These are phyloP conservation scores for Ustilago nuda DNA, from an alignment of 1,284 basidiomycete genomes.

Conservation along the genomic window DNA sequence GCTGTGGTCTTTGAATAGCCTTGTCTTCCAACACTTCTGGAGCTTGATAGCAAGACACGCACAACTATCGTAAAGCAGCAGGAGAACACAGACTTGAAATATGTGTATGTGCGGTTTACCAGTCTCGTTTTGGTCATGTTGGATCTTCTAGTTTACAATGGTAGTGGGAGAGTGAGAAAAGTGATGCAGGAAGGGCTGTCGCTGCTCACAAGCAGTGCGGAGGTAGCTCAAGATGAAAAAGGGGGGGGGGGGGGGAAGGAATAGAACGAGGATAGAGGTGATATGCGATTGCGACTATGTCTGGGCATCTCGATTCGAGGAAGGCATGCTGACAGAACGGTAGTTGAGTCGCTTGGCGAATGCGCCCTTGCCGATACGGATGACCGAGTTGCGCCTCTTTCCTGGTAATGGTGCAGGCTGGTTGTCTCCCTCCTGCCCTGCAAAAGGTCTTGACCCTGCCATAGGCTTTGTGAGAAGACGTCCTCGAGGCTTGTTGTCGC, in stretches of 20 bases:
- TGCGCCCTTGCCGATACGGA: slow-evolving; percentile 63
- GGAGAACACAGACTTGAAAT: neutral
- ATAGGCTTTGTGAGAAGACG: slow-evolving; percentile 54
- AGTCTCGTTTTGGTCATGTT: slow-evolving; percentile 3
- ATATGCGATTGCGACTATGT: neutral
- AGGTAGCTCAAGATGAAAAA: neutral
- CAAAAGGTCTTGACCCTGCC: slow-evolving; percentile 40
- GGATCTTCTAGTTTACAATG: slow-evolving; percentile 35
- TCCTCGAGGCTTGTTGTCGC: slow-evolving; percentile 48
- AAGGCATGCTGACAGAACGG: slow-evolving; percentile 36
- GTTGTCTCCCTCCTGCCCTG: slow-evolving; percentile 38
- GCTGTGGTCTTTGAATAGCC: neutral
- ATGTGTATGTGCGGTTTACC: slow-evolving; percentile 4
- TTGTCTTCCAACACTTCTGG: neutral
- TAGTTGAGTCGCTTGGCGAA: slow-evolving; percentile 62
- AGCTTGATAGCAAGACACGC: no score
- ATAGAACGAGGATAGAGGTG: neutral
- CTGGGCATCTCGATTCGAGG: slow-evolving; percentile 1
- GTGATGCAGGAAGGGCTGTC: neutral
- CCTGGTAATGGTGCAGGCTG: slow-evolving; percentile 44
- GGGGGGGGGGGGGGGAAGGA: neutral
- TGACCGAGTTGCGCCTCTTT: slow-evolving; percentile 57
- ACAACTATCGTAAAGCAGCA: neutral
- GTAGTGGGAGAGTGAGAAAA: slow-evolving; percentile 11
- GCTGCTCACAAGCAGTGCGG: neutral